These are phyloP conservation scores for Afroboletus lepidellus DNA, from an alignment of 1,284 basidiomycete species.

Conservation along the genomic window DNA sequence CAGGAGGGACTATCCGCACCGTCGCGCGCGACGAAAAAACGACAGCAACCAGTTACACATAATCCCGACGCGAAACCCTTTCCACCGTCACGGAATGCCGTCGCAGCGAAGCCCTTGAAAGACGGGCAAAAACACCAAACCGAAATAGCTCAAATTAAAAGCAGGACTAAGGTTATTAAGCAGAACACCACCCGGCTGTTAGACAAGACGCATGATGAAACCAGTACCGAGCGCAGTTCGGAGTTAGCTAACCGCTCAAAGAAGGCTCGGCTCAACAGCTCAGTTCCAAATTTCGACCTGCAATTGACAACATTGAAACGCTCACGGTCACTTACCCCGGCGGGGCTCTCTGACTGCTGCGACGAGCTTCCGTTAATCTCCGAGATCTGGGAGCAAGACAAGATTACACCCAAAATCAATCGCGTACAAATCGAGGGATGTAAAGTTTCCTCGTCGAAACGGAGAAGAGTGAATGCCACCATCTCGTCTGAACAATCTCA, in stretches of 20 bases:
- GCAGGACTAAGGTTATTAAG: slow-evolving; percentile 18
- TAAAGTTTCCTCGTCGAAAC: slow-evolving; percentile 20
- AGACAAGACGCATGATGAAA: slow-evolving; percentile 45
- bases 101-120: background rate
- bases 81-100: slow-evolving; percentile 6
- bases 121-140: slow-evolving; percentile 1
- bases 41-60: slow-evolving; percentile 15
- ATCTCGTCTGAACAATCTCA: background rate
- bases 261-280: slow-evolving; percentile 30
- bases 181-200: slow-evolving; percentile 37
- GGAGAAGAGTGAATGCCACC: slow-evolving; percentile 6
- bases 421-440: slow-evolving; percentile 16
- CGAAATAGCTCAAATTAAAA: background rate
- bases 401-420: slow-evolving; percentile 26
- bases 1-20: slow-evolving; percentile 64
- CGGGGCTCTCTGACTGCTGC: slow-evolving; percentile 33
- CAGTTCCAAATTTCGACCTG: slow-evolving; percentile 50
- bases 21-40: slow-evolving; percentile 42
- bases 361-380: slow-evolving; percentile 49
- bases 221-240: slow-evolving; percentile 43
- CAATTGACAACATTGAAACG: slow-evolving; percentile 49
- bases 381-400: slow-evolving; percentile 33
- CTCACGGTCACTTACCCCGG: slow-evolving; percentile 21
- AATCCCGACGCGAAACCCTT: slow-evolving; percentile 19
- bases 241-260: slow-evolving; percentile 37